Evolutionary conservation across 202 grass and related monocot genomes (phyloP), one percentile per base, ranked within the genome.

Genomic region (Hordeum pubiflorum): DNA sequence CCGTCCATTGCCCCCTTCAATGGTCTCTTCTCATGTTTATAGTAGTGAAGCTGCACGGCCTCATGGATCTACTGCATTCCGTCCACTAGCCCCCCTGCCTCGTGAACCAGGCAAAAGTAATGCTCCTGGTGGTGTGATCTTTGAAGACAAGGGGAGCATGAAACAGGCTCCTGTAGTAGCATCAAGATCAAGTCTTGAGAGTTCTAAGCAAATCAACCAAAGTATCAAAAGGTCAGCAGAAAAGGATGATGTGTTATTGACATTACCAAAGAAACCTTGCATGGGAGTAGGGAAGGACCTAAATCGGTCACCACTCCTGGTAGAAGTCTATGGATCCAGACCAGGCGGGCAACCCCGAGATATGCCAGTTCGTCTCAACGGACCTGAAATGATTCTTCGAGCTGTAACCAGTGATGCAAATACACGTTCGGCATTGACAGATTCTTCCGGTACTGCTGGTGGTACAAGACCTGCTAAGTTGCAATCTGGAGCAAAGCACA

Each of bases 401-500:
- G 60, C 20, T 66, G 52, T 81, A 21, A 63, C 75, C 44, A 59
- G 52, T 70, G 65, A 74, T 17, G 69, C 56, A 9, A 72, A 52
- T 43, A 41, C 48, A 18, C 55, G 59, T 57, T 6, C 24, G 44
- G 24, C 69, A 50, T 52, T 77, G 77, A 69, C 66, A 31, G 63
- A 37, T 43, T 63, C 80, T 68, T 69, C 27, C 33, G 72, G 48
- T 77, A 41, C n/a, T 9, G 37, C 10, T 10, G 72, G 69, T 10
- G 72, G 69, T 80, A 17, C 83, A 29, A 81, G 78, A 33, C 90
- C 88, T 44, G 70, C 91, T 29, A 87, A 89, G 73, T 72, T 91
- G 78, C 90, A 83, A 71, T 59, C 85, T 46, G 90, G 88, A 74
- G 86, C 75, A 7, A 91, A 86, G 81, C 88, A 89, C 48, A 58